A percentile compares a stretch with the other conserved stretches of the same genome.
These are phyloP conservation scores for Fraxinus angustifolia DNA, from an alignment of 305 asterid genomes.

Conservation along the genomic window DNA sequence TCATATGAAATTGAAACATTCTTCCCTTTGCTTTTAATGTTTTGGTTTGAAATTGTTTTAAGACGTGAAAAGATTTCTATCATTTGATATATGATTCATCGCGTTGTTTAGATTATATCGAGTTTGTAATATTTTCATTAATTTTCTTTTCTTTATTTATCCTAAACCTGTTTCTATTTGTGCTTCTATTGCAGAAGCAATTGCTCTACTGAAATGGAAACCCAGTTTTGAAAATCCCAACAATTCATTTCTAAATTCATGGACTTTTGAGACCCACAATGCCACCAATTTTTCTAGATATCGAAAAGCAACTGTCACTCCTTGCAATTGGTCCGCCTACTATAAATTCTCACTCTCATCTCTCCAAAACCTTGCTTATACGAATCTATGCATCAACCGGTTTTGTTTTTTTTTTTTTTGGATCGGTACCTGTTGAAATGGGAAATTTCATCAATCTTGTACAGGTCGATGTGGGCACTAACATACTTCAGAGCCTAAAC, in stretches of 20 bases:
- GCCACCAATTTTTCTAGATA: neutral
- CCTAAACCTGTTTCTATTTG: neutral
- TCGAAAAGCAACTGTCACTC: neutral
- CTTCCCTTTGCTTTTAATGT: neutral
- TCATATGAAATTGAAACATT: neutral
- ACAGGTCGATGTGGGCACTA: neutral
- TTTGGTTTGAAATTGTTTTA: neutral
- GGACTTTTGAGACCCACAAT: neutral
- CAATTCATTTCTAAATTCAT: neutral
- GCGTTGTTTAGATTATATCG: neutral
- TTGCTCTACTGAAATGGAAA: slow-evolving; percentile 15
- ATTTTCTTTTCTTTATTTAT: neutral
- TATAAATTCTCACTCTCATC: slow-evolving; percentile 11
- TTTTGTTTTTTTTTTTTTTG: neutral
- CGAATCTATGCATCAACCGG: neutral
- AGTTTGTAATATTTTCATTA: neutral
- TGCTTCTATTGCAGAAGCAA: slow-evolving; percentile 9
- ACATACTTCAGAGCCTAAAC: neutral
- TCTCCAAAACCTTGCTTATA: slow-evolving; percentile 4
- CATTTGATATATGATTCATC: neutral
- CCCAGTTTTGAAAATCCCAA: neutral
- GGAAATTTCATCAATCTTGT: neutral
- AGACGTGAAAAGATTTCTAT: neutral
- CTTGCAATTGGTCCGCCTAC: slow-evolving; percentile 21
- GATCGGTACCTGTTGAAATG: neutral